phyloP scores from a whole-genome alignment of 2,329 filamentous ascomycete genomes.

The Periconia macrospinosa region DNA sequence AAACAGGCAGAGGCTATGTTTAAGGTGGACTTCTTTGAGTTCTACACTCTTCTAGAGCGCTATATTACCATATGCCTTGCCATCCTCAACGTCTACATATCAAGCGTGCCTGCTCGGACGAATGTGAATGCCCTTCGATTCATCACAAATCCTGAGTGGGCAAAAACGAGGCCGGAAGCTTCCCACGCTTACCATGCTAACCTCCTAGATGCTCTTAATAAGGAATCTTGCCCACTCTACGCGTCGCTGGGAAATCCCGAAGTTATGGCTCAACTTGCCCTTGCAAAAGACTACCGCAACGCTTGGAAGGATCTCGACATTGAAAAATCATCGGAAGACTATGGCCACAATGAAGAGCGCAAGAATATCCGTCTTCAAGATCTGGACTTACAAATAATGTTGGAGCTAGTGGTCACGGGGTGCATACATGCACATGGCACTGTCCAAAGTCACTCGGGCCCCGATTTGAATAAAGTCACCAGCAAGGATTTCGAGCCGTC shows the following conservation, averaged over 20 bases:
- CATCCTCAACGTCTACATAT: constrained; percentile 62
- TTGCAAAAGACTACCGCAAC: constrained; percentile 72
- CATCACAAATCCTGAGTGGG: constrained; percentile 31
- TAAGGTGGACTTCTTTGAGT: constrained; percentile 78
- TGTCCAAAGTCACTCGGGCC: constrained; percentile 30
- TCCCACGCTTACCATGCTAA: constrained; percentile 69
- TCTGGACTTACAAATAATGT: constrained; percentile 64
- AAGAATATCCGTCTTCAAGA: constrained; percentile 54
- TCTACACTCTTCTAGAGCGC: constrained; percentile 72
- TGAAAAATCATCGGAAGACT: constrained; percentile 33
- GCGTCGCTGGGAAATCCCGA: constrained; percentile 57
- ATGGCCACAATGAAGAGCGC: constrained; percentile 22
- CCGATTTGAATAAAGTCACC: constrained; percentile 10
- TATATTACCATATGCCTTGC: constrained; percentile 68
- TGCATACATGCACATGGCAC: constrained; percentile 59
- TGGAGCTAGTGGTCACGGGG: constrained; percentile 59
- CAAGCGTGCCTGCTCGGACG: constrained; percentile 16
- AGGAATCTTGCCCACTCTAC: constrained; percentile 60
- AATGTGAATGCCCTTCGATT: constrained; percentile 36
- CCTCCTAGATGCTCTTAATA: constrained; percentile 64
- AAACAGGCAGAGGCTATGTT: constrained; percentile 59
- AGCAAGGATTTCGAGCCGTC: constrained; percentile 25
- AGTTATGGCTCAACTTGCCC: constrained; percentile 60
- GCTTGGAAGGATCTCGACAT: constrained; percentile 70
- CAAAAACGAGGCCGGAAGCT: constrained; percentile 21